A percentile compares a stretch with the other conserved stretches of the same genome.
Evolutionary conservation across 495 filamentous ascomycete species (phyloP).

Genomic region (Penicillium lagena): DNA sequence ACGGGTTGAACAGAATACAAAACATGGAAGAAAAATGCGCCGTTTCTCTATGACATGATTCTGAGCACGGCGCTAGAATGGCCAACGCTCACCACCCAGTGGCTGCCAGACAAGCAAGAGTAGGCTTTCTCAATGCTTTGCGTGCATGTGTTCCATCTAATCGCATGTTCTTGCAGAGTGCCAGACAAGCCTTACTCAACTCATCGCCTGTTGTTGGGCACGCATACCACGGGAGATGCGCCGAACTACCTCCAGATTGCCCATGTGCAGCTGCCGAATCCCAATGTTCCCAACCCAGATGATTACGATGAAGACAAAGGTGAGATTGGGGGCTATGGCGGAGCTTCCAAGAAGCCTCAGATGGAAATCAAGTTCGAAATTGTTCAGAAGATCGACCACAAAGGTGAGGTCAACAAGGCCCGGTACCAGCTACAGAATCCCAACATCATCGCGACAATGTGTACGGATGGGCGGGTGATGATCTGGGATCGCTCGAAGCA

Average conservation of each 20-base stretch:
- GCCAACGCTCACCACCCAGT: conserved; percentile 96
- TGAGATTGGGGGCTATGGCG: conserved; percentile 89
- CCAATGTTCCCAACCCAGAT: conserved; percentile 59
- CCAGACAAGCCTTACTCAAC: conserved; percentile 81
- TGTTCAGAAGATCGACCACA: conserved; percentile 92
- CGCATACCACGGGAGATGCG: conserved; percentile 81
- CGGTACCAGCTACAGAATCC: conserved; percentile 97
- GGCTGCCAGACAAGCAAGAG: conserved; percentile 94
- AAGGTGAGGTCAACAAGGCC: conserved; percentile 96
- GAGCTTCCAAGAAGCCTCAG: conserved; percentile 53
- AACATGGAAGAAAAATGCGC: conserved; percentile 99
- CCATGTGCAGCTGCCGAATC: conserved; percentile 82
- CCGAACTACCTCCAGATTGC: conserved; percentile 95
- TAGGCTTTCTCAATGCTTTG: conserved; percentile 25
- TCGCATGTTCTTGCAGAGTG: conserved; percentile 35
- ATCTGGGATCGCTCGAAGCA: conserved; percentile 97
- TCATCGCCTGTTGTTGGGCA: conserved; percentile 88
- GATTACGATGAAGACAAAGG: conserved; percentile 89
- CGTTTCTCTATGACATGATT: conserved; percentile 96
- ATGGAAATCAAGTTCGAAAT: conserved; percentile 79
- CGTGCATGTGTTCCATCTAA: conserved; percentile 2
- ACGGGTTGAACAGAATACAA: conserved; percentile 75
- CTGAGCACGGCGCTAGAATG: conserved; percentile 91
- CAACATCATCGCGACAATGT: conserved; percentile 92
- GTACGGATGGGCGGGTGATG: conserved; percentile 77